Percentiles rank a stretch among this genome's conserved stretches.
Conservation (phyloP, 2,329 filamentous ascomycete genomes). For the Sphaerostilbella broomeana region DNA sequence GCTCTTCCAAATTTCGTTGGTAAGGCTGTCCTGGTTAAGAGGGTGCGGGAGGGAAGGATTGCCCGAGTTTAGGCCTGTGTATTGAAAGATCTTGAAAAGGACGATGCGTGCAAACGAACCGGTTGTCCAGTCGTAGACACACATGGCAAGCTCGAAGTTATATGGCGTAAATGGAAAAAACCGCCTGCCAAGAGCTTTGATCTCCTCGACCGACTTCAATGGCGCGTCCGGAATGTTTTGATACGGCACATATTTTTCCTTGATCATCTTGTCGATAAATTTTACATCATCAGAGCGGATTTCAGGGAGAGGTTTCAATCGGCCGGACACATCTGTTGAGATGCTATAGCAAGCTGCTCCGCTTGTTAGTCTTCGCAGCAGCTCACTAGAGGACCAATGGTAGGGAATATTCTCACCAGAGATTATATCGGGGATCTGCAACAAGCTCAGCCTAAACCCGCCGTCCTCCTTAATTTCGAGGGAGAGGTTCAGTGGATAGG, state of each 20-base stretch:
- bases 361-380: no score
- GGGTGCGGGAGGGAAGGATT: slow-evolving; percentile 1
- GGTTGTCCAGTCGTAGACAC: slow-evolving; percentile 12
- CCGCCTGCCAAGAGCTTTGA: slow-evolving; percentile 8
- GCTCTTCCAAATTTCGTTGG: slow-evolving; percentile 9
- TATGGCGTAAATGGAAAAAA: slow-evolving; percentile 11
- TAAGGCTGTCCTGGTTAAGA: slow-evolving; percentile 5
- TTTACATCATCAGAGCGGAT: slow-evolving; percentile 1
- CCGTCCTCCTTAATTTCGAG: not conserved
- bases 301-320: slow-evolving; percentile 4
- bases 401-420: not conserved
- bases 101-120: slow-evolving; percentile 9
- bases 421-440: not conserved
- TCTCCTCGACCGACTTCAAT: slow-evolving; percentile 3
- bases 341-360: slow-evolving; percentile 4
- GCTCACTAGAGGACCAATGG: not conserved
- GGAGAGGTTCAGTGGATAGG: slow-evolving; percentile 2
- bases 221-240: slow-evolving; percentile 7
- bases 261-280: slow-evolving; percentile 10
- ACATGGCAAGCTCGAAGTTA: slow-evolving; percentile 11
- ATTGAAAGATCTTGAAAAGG: slow-evolving; percentile 13
- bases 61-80: slow-evolving; percentile 1
- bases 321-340: slow-evolving; percentile 2
- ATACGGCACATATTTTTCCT: slow-evolving; percentile 7
- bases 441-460: not conserved